A percentile compares a stretch with the other conserved stretches of the same genome.
phyloP scores from a whole-genome alignment of 1,139 yeast genomes.

The Scheffersomyces titani region DNA sequence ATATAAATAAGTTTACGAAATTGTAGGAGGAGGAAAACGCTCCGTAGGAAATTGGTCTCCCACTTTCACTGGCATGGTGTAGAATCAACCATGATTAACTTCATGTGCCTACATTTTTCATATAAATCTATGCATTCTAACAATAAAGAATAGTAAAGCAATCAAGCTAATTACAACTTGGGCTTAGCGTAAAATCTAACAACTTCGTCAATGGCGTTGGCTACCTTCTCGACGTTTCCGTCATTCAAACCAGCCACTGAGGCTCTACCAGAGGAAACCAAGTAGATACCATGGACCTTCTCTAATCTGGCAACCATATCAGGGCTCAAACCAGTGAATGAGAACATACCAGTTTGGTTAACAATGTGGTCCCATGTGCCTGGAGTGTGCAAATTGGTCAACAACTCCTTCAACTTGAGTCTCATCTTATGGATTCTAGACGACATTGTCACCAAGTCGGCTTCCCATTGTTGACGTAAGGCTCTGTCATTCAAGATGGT shows the following conservation, averaged over 20 bases:
- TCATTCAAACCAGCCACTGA: conserved; percentile 93
- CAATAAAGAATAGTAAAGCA: not conserved
- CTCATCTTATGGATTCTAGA: conserved; percentile 83
- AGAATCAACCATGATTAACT: not conserved
- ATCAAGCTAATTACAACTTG: conserved; percentile 25
- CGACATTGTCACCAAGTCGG: conserved; percentile 86
- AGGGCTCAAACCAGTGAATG: conserved; percentile 81
- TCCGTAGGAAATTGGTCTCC: not conserved
- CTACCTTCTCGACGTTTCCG: conserved; percentile 75
- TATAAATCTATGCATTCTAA: not conserved
- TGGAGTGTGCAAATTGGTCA: conserved; percentile 71
- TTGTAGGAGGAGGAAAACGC: not conserved
- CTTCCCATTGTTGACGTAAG: conserved; percentile 78
- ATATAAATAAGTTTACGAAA: not conserved
- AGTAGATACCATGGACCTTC: conserved; percentile 72
- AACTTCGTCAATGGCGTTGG: conserved; percentile 80
- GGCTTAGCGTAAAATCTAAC: conserved; percentile 46
- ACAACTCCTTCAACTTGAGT: conserved; percentile 57
- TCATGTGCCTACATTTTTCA: not conserved
- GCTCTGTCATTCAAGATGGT: conserved; percentile 66
- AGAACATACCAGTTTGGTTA: conserved; percentile 94
- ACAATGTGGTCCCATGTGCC: conserved; percentile 95
- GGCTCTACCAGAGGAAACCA: conserved; percentile 86
- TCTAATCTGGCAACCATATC: conserved; percentile 84
- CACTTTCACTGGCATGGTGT: too few relatives aligned